Conservation (phyloP, 1,139 yeast genomes). For the Trichomonascaceae sp. region DNA sequence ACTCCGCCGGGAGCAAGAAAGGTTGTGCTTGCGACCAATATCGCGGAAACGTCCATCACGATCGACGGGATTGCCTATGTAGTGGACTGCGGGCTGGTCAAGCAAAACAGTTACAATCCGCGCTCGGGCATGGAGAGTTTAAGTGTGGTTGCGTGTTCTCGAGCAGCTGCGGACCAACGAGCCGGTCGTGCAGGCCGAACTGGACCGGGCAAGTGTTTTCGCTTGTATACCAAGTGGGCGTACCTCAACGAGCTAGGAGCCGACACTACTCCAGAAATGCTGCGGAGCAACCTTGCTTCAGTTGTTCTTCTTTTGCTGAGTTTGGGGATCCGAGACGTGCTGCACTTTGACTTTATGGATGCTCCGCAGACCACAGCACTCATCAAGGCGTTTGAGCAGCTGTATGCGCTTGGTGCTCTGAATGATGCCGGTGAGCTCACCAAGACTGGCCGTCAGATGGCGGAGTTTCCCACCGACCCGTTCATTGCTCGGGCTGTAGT, state of each 20-base stretch:
- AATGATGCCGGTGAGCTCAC: constrained; percentile 73
- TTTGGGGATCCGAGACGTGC: constrained; percentile 67
- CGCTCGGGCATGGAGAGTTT: constrained; percentile 83
- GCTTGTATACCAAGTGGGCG: constrained; percentile 81
- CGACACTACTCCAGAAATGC: constrained; percentile 80
- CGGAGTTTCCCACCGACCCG: constrained; percentile 88
- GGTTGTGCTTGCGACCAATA: constrained; percentile 88
- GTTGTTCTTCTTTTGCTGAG: constrained; percentile 65
- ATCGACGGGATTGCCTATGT: constrained; percentile 86
- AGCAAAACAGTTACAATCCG: constrained; percentile 73
- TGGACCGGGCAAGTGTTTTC: constrained; percentile 89
- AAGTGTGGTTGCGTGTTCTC: constrained; percentile 74
- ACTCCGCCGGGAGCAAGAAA: constrained; percentile 71
- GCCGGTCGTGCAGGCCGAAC: constrained; percentile 98
- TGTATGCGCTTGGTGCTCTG: constrained; percentile 80
- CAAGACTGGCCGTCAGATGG: constrained; percentile 68
- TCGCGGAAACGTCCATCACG: constrained; percentile 94
- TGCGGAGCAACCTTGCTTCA: constrained; percentile 66
- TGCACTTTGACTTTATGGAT: constrained; percentile 83
- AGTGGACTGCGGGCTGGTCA: constrained; percentile 86
- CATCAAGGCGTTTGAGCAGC: constrained; percentile 61
- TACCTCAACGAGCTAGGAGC: constrained; percentile 63
- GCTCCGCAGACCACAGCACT: constrained; percentile 64
- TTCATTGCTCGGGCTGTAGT: constrained; percentile 69
- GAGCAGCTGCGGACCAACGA: constrained; percentile 91